phyloP scores from a whole-genome alignment of 768 basidiomycete species.

The Mycena polygramma region DNA sequence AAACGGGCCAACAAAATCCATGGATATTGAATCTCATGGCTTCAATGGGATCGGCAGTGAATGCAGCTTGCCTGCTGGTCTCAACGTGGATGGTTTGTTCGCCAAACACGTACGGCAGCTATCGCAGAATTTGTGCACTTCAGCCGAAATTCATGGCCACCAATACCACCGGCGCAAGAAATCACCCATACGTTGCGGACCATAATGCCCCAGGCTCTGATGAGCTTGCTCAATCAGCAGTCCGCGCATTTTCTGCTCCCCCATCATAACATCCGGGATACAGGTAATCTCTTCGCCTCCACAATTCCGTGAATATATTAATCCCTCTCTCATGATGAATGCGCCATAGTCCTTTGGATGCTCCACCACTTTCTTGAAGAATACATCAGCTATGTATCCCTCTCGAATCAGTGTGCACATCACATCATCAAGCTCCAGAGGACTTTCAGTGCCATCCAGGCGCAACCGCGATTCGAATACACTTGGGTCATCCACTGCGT shows the following conservation, averaged over 20 bases:
- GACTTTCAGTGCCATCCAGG: too few species aligned
- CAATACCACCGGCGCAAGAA: conserved; percentile 52
- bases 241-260: background rate
- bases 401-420: too few species aligned
- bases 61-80: conserved; percentile 37
- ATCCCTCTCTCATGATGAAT: too few species aligned
- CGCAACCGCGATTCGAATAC: too few species aligned
- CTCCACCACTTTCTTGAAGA: too few species aligned
- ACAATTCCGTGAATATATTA: too few species aligned
- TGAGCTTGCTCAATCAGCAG: conserved; percentile 43
- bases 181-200: conserved; percentile 41
- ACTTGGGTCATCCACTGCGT: too few species aligned
- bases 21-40: conserved; percentile 42
- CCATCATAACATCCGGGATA: too few species aligned
- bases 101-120: conserved; percentile 33
- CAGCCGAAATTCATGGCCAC: conserved; percentile 37
- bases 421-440: too few species aligned
- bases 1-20: conserved; percentile 46
- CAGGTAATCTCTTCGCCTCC: too few species aligned
- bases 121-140: conserved; percentile 24
- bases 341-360: too few species aligned
- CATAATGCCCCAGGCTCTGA: conserved; percentile 48
- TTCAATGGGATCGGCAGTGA: conserved; percentile 31
- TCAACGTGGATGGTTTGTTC: conserved; percentile 18
- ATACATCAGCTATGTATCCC: too few species aligned